A percentile compares a stretch with the other conserved stretches of the same genome.
phyloP scores from a whole-genome alignment of 257 asterid species.

The Solanum sejunctum region DNA sequence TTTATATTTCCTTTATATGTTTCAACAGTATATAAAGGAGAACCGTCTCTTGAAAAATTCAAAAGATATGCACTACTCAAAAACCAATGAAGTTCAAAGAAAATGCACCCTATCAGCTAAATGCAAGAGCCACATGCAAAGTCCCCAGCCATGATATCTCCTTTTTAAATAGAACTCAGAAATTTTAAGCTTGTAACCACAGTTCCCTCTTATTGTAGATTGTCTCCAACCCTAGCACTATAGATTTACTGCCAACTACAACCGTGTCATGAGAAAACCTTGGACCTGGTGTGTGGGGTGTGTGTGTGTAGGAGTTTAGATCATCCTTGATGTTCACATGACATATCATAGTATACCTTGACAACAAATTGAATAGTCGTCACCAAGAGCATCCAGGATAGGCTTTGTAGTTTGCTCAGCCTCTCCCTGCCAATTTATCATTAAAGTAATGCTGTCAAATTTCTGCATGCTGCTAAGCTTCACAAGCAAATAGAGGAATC shows the following conservation, averaged over 20 bases:
- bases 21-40: background rate
- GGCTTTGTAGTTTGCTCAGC: slow-evolving; percentile 56
- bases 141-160: background rate
- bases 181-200: background rate
- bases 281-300: background rate
- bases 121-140: background rate
- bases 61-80: background rate
- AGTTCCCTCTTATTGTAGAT: background rate
- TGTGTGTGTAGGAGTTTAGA: background rate
- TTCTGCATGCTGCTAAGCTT: background rate
- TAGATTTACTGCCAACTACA: background rate
- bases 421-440: slow-evolving; percentile 37
- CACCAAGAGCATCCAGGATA: slow-evolving; percentile 88
- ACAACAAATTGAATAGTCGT: slow-evolving; percentile 73
- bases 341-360: slow-evolving; percentile 35
- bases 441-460: background rate
- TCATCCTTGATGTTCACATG: background rate
- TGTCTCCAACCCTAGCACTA: background rate
- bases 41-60: background rate
- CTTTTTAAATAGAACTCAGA: background rate
- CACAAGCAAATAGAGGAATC: background rate
- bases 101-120: background rate
- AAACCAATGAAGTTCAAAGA: background rate
- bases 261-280: background rate
- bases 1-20: no score